A percentile compares a stretch with the other conserved stretches of the same genome.
These are phyloP conservation scores for Phragmites australis DNA, from an alignment of 176 grass and related monocot species.

Conservation along the genomic window DNA sequence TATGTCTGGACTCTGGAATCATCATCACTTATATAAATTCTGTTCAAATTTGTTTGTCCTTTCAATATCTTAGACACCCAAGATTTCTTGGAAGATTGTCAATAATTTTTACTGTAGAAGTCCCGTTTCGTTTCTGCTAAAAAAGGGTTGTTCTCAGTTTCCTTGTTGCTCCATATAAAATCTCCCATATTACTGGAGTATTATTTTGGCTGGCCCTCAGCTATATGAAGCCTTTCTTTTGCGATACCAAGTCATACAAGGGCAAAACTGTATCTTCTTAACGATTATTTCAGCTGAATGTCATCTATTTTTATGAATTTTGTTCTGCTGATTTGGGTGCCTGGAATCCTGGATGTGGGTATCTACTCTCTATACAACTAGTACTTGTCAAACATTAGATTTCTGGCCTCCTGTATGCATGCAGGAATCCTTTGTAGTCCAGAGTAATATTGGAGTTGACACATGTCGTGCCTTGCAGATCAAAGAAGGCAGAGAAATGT, in stretches of 20 bases:
- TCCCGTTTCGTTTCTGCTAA: background rate
- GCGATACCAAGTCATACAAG: background rate
- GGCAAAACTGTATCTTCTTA: background rate
- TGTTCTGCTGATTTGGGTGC: background rate
- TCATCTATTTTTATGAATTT: background rate
- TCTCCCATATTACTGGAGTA: background rate
- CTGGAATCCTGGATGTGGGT: too few relatives aligned
- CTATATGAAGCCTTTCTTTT: conserved; percentile 17
- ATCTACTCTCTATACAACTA: conserved; percentile 12
- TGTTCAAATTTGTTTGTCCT: background rate
- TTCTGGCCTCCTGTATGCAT: background rate
- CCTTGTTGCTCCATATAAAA: background rate
- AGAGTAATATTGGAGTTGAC: conserved; percentile 1
- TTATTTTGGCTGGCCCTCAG: background rate
- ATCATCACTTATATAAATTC: background rate
- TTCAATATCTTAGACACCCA: background rate
- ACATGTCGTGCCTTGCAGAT: conserved; percentile 32
- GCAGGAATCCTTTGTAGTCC: background rate
- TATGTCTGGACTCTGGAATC: conserved; percentile 26
- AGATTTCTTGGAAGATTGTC: background rate
- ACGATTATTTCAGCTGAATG: background rate
- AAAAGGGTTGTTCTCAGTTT: background rate
- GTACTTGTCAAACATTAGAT: background rate
- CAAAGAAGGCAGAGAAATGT: background rate
- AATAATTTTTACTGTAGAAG: background rate